These are phyloP conservation scores for Capsella bursapastoris DNA, from an alignment of 345 rosid genomes.

Conservation along the genomic window DNA sequence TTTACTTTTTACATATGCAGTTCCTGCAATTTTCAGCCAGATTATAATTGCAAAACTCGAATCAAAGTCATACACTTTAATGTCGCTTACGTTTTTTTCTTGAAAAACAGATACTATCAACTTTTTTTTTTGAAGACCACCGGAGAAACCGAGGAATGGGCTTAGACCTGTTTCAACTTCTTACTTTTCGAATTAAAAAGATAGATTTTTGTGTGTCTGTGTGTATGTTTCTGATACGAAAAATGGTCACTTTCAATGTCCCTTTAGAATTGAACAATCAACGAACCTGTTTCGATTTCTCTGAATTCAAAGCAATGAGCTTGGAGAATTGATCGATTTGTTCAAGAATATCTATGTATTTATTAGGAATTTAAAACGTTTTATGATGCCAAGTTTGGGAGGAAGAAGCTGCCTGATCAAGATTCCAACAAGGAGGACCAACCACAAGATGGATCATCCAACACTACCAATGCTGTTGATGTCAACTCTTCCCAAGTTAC, in stretches of 20 bases:
- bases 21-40: background rate
- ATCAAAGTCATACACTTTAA: conserved; percentile 31
- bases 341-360: conserved; percentile 43
- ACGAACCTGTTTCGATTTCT: conserved; percentile 32
- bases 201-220: background rate
- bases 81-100: background rate
- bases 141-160: conserved; percentile 41
- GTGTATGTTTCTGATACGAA: background rate
- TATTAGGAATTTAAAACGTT: conserved; percentile 75
- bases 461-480: background rate
- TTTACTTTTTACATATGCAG: background rate
- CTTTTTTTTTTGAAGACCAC: background rate
- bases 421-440: conserved; percentile 49
- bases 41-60: no score
- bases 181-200: background rate
- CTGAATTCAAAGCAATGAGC: conserved; percentile 32
- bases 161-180: conserved; percentile 1
- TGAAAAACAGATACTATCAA: no score
- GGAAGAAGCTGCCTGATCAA: conserved; percentile 57
- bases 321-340: conserved; percentile 41
- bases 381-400: conserved; percentile 94
- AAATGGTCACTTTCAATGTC: background rate
- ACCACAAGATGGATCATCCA: conserved; percentile 47
- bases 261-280: background rate
- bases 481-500: conserved; percentile 57